Conservation (phyloP, 352 stramenopile genomes). For the Plasmopara muralis region DNA sequence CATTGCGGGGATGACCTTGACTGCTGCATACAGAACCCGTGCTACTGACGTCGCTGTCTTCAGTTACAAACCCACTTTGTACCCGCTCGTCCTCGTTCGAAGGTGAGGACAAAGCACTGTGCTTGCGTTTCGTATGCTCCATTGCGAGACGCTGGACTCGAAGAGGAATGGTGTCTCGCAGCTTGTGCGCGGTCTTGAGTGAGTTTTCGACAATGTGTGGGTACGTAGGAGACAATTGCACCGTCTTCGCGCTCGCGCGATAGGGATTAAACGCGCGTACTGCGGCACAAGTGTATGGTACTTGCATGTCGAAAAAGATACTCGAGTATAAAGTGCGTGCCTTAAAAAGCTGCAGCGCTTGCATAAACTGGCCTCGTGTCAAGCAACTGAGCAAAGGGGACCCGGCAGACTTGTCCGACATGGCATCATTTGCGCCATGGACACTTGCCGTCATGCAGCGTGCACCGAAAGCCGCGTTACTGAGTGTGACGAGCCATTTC, state of each 20-base stretch:
- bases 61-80: slow-evolving; percentile 8
- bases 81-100: slow-evolving; percentile 15
- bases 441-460: slow-evolving; percentile 25
- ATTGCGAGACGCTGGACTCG: slow-evolving; percentile 35
- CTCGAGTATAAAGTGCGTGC: slow-evolving; percentile 64
- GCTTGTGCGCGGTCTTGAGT: slow-evolving; percentile 37
- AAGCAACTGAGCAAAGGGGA: slow-evolving; percentile 56
- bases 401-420: not conserved
- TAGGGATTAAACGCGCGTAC: slow-evolving; percentile 83
- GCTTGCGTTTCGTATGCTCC: slow-evolving; percentile 21
- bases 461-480: slow-evolving; percentile 46
- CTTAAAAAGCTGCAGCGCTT: slow-evolving; percentile 64
- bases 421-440: slow-evolving; percentile 1
- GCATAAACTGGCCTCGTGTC: slow-evolving; percentile 61
- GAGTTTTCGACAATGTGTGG: slow-evolving; percentile 57
- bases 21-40: slow-evolving; percentile 12
- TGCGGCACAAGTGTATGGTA: slow-evolving; percentile 67
- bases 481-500: slow-evolving; percentile 58
- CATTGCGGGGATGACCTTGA: slow-evolving; percentile 9
- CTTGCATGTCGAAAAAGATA: slow-evolving; percentile 76
- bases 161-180: slow-evolving; percentile 55
- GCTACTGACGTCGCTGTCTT: slow-evolving; percentile 11
- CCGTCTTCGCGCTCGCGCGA: slow-evolving; percentile 34
- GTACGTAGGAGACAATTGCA: slow-evolving; percentile 58
- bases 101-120: slow-evolving; percentile 16